Evolutionary conservation across 2,329 filamentous ascomycete genomes (phyloP).

Genomic region (Scedosporium aurantiacum): DNA sequence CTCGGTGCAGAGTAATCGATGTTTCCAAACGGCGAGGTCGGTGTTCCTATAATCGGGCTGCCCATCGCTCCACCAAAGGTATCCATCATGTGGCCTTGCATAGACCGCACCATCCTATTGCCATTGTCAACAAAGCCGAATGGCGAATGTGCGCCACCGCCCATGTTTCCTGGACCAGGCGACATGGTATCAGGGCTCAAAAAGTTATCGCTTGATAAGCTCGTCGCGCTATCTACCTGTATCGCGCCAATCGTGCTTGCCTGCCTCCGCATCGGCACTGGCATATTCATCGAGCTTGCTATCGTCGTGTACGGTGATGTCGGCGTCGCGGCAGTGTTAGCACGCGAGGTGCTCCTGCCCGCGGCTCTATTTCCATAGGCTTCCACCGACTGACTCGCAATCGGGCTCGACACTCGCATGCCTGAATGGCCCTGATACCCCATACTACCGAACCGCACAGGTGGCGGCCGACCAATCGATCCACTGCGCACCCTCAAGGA

Average conservation of each 20-base stretch:
- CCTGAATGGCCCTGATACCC: slow-evolving; percentile 1
- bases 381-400: not conserved
- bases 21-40: slow-evolving; percentile 5
- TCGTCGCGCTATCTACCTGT: not conserved
- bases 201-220: not conserved
- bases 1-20: slow-evolving; percentile 4
- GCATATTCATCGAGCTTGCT: not conserved
- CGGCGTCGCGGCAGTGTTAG: not conserved
- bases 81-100: slow-evolving; percentile 2
- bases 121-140: slow-evolving; percentile 1
- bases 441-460: slow-evolving; percentile 5
- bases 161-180: not conserved
- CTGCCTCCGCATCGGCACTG: not conserved
- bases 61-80: not conserved
- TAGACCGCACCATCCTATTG: not conserved
- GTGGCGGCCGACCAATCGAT: slow-evolving; percentile 2
- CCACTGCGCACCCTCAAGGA: slow-evolving; percentile 2
- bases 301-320: not conserved
- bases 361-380: not conserved
- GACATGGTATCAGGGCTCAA: not conserved
- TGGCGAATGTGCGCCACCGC: not conserved
- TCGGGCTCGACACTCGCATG: slow-evolving; percentile 5
- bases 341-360: not conserved
- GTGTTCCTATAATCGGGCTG: slow-evolving; percentile 3
- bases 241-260: not conserved